Conservation (phyloP, 1,284 basidiomycete species). For the Pisolithus thermaeus region DNA sequence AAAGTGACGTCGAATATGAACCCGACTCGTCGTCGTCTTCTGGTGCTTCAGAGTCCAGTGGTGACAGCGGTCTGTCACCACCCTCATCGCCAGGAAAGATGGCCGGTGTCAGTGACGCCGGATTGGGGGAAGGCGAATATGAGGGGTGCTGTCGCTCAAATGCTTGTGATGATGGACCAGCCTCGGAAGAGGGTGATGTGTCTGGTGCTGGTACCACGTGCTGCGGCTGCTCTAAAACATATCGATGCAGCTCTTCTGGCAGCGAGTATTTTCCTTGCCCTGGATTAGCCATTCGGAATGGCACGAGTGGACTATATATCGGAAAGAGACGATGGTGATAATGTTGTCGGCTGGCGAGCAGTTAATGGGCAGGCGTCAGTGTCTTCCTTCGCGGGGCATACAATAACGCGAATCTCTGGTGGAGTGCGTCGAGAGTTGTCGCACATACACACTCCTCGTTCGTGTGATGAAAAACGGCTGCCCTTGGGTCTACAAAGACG, state of each 20-base stretch:
- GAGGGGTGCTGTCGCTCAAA: conserved; percentile 4
- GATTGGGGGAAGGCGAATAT: background rate
- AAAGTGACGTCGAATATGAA: conserved; percentile 1
- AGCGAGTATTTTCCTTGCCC: conserved; percentile 7
- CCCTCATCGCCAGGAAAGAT: too few relatives aligned
- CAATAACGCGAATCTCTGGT: conserved; percentile 12
- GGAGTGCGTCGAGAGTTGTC: conserved; percentile 11
- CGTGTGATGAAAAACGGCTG: conserved; percentile 4
- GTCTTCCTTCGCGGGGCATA: conserved; percentile 10
- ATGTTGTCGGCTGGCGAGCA: background rate
- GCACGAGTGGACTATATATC: background rate
- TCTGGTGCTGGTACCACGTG: conserved; percentile 7
- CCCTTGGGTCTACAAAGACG: conserved; percentile 5
- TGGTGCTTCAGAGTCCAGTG: background rate
- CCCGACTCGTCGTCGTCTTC: conserved; percentile 3
- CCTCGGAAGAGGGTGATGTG: conserved; percentile 9
- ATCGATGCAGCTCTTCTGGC: conserved; percentile 7
- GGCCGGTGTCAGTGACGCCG: background rate
- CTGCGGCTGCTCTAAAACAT: conserved; percentile 11
- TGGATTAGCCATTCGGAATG: background rate
- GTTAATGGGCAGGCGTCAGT: conserved; percentile 12
- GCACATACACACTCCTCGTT: conserved; percentile 16
- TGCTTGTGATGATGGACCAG: conserved; percentile 5
- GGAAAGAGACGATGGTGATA: background rate
- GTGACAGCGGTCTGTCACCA: background rate